Conservation (phyloP, 2,329 filamentous ascomycete species). For the Botryosphaeria agaves region DNA sequence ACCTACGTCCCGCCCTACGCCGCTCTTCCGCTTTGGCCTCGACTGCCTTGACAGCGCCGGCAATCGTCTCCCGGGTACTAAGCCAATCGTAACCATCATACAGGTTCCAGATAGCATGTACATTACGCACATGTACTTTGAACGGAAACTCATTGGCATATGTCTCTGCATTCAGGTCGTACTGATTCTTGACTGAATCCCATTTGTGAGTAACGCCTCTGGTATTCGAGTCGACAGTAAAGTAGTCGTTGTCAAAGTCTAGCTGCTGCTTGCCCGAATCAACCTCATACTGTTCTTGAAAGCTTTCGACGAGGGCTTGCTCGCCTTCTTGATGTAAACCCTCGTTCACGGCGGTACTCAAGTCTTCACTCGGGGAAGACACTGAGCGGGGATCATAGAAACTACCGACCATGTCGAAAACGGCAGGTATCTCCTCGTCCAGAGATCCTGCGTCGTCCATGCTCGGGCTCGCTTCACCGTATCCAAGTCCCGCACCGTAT, state of each 20-base stretch:
- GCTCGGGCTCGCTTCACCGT: constrained; percentile 31
- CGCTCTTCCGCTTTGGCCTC: constrained; percentile 69
- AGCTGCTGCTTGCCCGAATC: constrained; percentile 43
- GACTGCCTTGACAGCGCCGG: constrained; percentile 74
- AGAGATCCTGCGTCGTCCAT: too few relatives aligned
- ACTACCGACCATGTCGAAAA: constrained; percentile 33
- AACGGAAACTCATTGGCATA: constrained; percentile 53
- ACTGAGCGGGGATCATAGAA: too few relatives aligned
- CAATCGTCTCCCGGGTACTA: constrained; percentile 68
- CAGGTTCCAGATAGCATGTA: constrained; percentile 92
- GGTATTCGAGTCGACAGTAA: too few relatives aligned
- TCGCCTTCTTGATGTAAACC: constrained; percentile 24
- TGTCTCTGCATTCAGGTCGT: constrained; percentile 45
- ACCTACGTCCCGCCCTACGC: constrained; percentile 37
- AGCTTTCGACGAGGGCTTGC: constrained; percentile 27
- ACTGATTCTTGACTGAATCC: constrained; percentile 62
- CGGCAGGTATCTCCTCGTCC: too few relatives aligned
- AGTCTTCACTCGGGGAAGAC: constrained; percentile 30
- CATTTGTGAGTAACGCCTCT: constrained; percentile 49
- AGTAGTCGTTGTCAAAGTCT: constrained; percentile 63
- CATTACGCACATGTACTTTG: constrained; percentile 61
- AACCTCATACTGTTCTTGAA: constrained; percentile 36
- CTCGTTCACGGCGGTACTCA: constrained; percentile 18
- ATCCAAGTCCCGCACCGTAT: background rate
- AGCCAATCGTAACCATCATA: constrained; percentile 98